Conservation (phyloP, 2,329 filamentous ascomycete genomes). For the Dothistroma septosporum region DNA sequence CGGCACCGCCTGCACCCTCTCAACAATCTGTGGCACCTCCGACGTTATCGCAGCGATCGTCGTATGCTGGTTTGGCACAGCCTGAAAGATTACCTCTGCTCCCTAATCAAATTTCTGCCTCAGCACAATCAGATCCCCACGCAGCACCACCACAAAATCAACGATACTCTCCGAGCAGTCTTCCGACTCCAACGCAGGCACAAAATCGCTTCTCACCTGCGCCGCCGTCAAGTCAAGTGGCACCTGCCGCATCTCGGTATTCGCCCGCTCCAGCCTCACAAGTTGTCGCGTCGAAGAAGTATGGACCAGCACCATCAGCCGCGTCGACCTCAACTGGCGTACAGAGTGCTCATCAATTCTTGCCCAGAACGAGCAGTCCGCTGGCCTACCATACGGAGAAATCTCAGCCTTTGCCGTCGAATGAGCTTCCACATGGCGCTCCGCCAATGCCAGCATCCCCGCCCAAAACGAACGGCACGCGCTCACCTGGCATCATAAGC, state of each 20-base stretch:
- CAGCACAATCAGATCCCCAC: conserved; percentile 10
- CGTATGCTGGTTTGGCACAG: conserved; percentile 35
- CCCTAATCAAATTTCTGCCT: conserved; percentile 36
- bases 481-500: conserved; percentile 18
- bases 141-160: conserved; percentile 19
- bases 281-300: conserved; percentile 35
- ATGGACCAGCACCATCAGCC: conserved; percentile 37
- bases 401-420: conserved; percentile 29
- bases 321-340: conserved; percentile 29
- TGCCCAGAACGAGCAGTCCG: conserved; percentile 62
- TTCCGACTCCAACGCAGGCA: conserved; percentile 19
- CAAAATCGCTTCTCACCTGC: conserved; percentile 25
- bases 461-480: conserved; percentile 30
- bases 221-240: conserved; percentile 36
- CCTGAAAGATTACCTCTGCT: conserved; percentile 41
- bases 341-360: conserved; percentile 48
- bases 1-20: conserved; percentile 17
- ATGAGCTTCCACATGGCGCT: conserved; percentile 13
- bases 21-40: conserved; percentile 15
- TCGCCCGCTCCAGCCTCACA: conserved; percentile 52
- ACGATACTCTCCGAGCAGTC: conserved; percentile 26
- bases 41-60: conserved; percentile 20
- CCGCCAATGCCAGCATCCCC: conserved; percentile 36
- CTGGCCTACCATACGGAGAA: conserved; percentile 49
- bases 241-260: conserved; percentile 47